These are phyloP conservation scores for Austropuccinia psidii DNA, from an alignment of 1,284 basidiomycete species.

Conservation along the genomic window DNA sequence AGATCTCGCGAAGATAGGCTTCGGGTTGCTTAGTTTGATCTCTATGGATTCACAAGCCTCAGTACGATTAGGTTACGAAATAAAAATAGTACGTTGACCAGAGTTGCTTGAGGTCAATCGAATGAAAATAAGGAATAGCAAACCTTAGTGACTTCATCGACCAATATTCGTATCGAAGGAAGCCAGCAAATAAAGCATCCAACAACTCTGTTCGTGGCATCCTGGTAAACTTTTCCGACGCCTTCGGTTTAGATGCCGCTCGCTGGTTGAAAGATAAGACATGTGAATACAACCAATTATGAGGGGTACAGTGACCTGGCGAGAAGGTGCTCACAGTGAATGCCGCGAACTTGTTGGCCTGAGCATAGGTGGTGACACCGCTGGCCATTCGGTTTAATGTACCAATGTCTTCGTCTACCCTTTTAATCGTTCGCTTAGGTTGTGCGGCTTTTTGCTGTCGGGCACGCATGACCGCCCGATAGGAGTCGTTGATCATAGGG, in stretches of 20 bases:
- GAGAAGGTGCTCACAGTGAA: slow-evolving; percentile 42
- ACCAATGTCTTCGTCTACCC: slow-evolving; percentile 48
- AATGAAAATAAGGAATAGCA: background rate
- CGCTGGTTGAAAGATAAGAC: slow-evolving; percentile 38
- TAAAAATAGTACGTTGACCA: background rate
- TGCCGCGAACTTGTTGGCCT: slow-evolving; percentile 40
- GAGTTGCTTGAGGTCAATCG: background rate
- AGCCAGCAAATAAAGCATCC: slow-evolving; percentile 72
- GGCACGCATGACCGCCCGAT: slow-evolving; percentile 50
- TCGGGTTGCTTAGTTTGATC: slow-evolving; percentile 83
- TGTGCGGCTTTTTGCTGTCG: slow-evolving; percentile 49
- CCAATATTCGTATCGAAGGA: slow-evolving; percentile 74
- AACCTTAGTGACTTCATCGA: slow-evolving; percentile 60
- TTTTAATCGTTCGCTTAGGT: slow-evolving; percentile 50
- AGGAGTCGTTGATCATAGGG: slow-evolving; percentile 48
- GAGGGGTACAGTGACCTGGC: background rate
- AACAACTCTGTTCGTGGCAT: slow-evolving; percentile 81
- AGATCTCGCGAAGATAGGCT: slow-evolving; percentile 76
- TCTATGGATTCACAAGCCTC: slow-evolving; percentile 47
- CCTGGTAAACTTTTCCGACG: slow-evolving; percentile 58
- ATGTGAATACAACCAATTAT: background rate
- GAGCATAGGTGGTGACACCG: slow-evolving; percentile 39
- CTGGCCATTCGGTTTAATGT: slow-evolving; percentile 47
- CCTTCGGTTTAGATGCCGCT: slow-evolving; percentile 39
- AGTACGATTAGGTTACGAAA: no score